Conservation (phyloP, 306 rosid genomes). For the Glycine soja region DNA sequence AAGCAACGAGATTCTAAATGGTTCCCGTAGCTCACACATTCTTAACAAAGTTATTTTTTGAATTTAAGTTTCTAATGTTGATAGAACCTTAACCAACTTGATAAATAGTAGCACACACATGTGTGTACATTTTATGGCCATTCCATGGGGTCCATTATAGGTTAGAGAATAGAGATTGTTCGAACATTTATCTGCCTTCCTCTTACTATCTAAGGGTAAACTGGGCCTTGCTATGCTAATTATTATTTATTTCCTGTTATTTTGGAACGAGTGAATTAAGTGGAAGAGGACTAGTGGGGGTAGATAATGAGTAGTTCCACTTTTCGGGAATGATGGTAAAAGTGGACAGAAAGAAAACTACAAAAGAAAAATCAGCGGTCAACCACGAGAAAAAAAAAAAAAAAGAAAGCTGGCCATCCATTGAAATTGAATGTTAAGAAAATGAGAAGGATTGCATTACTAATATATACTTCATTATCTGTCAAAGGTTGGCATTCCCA, state of each 20-base stretch:
- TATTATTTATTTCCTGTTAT: constrained; percentile 6
- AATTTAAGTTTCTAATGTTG: no score
- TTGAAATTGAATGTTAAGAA: neutral
- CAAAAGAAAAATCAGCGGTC: neutral
- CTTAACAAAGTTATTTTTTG: no score
- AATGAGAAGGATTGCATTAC: neutral
- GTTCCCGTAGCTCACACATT: no score
- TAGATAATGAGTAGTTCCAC: neutral
- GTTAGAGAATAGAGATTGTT: neutral
- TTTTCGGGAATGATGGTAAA: no score
- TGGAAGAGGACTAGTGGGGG: neutral
- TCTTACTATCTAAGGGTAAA: neutral
- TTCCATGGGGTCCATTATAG: constrained; percentile 37
- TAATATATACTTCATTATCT: neutral
- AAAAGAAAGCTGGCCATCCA: neutral
- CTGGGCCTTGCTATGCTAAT: constrained; percentile 10
- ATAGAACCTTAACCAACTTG: constrained; percentile 51
- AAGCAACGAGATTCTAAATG: no score
- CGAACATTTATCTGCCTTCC: neutral
- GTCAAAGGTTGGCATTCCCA: no score
- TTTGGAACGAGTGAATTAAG: neutral
- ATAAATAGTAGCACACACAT: constrained; percentile 38
- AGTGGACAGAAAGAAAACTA: neutral
- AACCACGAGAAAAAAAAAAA: neutral
- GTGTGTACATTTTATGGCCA: constrained; percentile 38